phyloP scores from a whole-genome alignment of 2,329 filamentous ascomycete genomes.

The Leptosphaerulina australis region DNA sequence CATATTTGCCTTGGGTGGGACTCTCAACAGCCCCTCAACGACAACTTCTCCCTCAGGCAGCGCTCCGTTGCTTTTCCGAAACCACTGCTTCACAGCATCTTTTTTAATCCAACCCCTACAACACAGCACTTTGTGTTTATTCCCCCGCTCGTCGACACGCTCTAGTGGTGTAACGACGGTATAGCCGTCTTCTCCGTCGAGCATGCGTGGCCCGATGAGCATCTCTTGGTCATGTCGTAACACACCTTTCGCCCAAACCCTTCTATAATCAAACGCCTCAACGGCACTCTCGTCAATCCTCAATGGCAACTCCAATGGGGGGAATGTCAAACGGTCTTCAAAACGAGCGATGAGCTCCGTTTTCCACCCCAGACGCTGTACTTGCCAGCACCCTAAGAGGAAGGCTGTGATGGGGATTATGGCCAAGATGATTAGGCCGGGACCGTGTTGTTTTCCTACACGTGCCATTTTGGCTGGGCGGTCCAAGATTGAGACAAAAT shows the following conservation, averaged over 20 bases:
- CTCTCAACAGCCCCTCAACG: slow-evolving; percentile 81
- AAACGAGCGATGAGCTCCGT: slow-evolving; percentile 87
- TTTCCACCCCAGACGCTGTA: slow-evolving; percentile 92
- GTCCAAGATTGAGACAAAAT: slow-evolving; percentile 86
- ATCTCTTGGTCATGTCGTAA: slow-evolving; percentile 93
- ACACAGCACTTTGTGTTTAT: slow-evolving; percentile 71
- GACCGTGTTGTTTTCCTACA: slow-evolving; percentile 74
- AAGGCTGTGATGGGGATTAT: slow-evolving; percentile 93
- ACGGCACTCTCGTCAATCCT: slow-evolving; percentile 81
- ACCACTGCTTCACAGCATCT: slow-evolving; percentile 68
- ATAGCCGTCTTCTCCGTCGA: slow-evolving; percentile 88
- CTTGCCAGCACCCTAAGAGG: slow-evolving; percentile 90
- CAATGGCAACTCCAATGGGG: slow-evolving; percentile 84
- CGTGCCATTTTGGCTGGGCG: slow-evolving; percentile 82
- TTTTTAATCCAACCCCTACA: slow-evolving; percentile 92
- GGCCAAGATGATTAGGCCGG: slow-evolving; percentile 79
- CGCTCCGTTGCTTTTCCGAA: slow-evolving; percentile 61
- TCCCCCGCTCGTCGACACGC: slow-evolving; percentile 60
- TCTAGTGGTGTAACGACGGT: slow-evolving; percentile 92
- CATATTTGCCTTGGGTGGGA: slow-evolving; percentile 97
- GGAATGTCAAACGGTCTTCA: slow-evolving; percentile 86
- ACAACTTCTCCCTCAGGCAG: slow-evolving; percentile 73
- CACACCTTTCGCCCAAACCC: slow-evolving; percentile 74
- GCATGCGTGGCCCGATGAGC: slow-evolving; percentile 88
- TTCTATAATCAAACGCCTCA: slow-evolving; percentile 88